These are phyloP conservation scores for Talaromyces sp. DNA, from an alignment of 2,329 filamentous ascomycete genomes.

Conservation along the genomic window DNA sequence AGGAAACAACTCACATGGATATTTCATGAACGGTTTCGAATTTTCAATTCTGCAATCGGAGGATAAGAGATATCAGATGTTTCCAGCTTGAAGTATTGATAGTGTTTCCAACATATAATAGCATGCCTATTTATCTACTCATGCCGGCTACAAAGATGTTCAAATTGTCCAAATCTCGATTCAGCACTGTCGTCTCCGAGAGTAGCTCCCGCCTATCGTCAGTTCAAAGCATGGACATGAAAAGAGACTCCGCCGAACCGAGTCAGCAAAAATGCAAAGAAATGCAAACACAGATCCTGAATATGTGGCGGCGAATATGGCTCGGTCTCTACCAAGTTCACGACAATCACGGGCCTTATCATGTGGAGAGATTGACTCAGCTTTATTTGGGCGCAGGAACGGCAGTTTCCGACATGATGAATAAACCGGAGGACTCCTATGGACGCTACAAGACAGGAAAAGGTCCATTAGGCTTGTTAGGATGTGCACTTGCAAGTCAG, in stretches of 20 bases:
- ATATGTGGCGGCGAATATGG: slow-evolving; percentile 26
- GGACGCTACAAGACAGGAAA: slow-evolving; percentile 3
- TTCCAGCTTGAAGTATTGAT: neutral
- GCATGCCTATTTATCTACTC: neutral
- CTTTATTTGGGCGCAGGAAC: slow-evolving; percentile 26
- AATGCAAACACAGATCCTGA: slow-evolving; percentile 22
- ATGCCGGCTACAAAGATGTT: slow-evolving; percentile 14
- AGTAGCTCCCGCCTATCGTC: slow-evolving; percentile 9
- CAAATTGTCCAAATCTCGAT: slow-evolving; percentile 11
- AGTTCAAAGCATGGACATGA: slow-evolving; percentile 7
- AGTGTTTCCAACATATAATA: neutral
- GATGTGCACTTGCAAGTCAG: slow-evolving; percentile 20
- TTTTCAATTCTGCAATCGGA: neutral
- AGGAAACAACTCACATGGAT: neutral
- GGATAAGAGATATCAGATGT: neutral
- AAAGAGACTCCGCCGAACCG: neutral
- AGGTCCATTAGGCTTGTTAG: slow-evolving; percentile 20
- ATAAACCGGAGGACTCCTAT: slow-evolving; percentile 5
- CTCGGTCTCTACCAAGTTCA: slow-evolving; percentile 26
- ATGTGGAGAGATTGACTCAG: slow-evolving; percentile 22
- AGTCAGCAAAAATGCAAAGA: slow-evolving; percentile 19
- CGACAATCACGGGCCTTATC: slow-evolving; percentile 21
- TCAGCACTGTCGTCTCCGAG: slow-evolving; percentile 16
- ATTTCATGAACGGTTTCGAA: too few relatives aligned
- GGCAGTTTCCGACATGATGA: slow-evolving; percentile 8